Conservation (phyloP, 306 rosid genomes). For the Abrus precatorius region DNA sequence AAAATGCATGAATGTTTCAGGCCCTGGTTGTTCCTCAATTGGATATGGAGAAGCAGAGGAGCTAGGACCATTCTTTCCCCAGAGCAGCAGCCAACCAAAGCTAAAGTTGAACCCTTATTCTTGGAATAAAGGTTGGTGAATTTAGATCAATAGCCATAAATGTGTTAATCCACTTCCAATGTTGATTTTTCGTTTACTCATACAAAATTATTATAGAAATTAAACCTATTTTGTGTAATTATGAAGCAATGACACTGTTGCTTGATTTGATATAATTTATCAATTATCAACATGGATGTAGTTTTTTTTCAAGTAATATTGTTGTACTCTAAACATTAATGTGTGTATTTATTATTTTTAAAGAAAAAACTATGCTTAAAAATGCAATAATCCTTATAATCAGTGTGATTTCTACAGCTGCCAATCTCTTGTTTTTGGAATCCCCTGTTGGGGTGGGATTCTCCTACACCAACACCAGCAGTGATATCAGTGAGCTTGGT, state of each 20-base stretch:
- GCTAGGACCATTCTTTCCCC: conserved; percentile 90
- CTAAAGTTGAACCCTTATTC: conserved; percentile 79
- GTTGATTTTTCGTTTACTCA: not conserved
- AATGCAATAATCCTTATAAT: not conserved
- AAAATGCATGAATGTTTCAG: conserved; percentile 54
- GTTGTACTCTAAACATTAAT: not conserved
- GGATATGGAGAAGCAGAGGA: conserved; percentile 92
- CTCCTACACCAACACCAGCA: conserved; percentile 80
- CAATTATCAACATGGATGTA: not conserved
- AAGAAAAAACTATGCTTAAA: not conserved
- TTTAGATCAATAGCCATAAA: not conserved
- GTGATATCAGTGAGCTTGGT: conserved; percentile 67
- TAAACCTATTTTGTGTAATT: too few relatives aligned
- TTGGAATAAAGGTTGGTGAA: conserved; percentile 75
- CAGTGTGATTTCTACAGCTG: conserved; percentile 57
- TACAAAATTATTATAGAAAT: too few relatives aligned
- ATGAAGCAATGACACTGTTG: too few relatives aligned
- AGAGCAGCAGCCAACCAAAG: conserved; percentile 67
- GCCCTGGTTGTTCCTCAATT: conserved; percentile 91
- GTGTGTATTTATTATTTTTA: not conserved
- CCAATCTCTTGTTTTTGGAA: conserved; percentile 81
- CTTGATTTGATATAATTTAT: too few relatives aligned
- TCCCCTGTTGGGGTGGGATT: conserved; percentile 92
- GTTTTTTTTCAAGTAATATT: not conserved
- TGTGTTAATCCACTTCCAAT: too few relatives aligned